phyloP scores from a whole-genome alignment of 768 basidiomycete species.

The Tricholoma hemisulphureum region DNA sequence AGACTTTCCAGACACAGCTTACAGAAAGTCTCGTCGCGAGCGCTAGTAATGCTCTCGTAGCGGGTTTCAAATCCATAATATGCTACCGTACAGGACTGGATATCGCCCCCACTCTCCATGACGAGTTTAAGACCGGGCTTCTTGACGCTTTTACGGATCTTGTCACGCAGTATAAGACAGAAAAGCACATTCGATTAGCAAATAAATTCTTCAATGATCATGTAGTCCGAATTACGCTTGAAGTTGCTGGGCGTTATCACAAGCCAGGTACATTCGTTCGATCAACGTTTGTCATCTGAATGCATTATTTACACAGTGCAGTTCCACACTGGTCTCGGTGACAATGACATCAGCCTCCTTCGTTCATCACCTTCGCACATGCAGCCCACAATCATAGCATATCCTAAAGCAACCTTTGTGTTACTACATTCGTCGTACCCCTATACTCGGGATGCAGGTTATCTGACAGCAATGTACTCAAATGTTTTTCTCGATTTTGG shows the following conservation, averaged over 20 bases:
- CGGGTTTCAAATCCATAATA: constrained; percentile 70
- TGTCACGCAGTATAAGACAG: constrained; percentile 29
- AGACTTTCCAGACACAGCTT: constrained; percentile 36
- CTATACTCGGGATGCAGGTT: constrained; percentile 74
- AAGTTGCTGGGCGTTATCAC: constrained; percentile 46
- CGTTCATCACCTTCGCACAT: constrained; percentile 63
- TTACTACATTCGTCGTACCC: constrained; percentile 79
- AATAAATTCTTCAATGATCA: constrained; percentile 67
- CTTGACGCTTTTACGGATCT: constrained; percentile 24
- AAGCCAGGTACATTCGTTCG: constrained; percentile 53
- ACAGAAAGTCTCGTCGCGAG: constrained; percentile 31
- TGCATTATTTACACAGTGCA: constrained; percentile 51
- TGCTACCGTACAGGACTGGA: constrained; percentile 78
- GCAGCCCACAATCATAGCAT: constrained; percentile 66
- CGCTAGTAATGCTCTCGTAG: constrained; percentile 51
- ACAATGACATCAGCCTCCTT: constrained; percentile 61
- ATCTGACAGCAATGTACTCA: constrained; percentile 65
- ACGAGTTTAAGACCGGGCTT: constrained; percentile 30
- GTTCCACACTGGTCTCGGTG: constrained; percentile 82
- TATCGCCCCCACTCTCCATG: constrained; percentile 34
- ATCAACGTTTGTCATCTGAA: neutral
- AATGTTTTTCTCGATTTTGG: constrained; percentile 83
- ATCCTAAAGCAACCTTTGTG: constrained; percentile 59
- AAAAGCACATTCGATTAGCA: constrained; percentile 47
- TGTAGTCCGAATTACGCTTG: constrained; percentile 55